Evolutionary conservation across 2,329 filamentous ascomycete genomes (phyloP).

Genomic region (Pseudogymnoascus pannorum): DNA sequence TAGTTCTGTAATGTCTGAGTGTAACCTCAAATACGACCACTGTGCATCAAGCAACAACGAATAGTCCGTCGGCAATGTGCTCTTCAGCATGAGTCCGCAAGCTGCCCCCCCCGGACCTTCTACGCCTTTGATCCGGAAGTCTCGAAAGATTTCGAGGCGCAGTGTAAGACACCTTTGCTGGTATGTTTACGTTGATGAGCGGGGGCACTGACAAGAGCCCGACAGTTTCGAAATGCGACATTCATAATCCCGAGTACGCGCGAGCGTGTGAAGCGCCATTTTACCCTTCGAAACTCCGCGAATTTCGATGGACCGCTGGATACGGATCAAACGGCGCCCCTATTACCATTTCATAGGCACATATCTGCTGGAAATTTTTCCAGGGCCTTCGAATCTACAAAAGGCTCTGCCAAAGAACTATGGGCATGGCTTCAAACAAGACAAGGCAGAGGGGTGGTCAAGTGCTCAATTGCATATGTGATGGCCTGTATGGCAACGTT

Average conservation of each 20-base stretch:
- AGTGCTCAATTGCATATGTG: slow-evolving; percentile 85
- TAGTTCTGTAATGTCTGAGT: neutral
- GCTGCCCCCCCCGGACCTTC: slow-evolving; percentile 23
- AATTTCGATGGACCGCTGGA: slow-evolving; percentile 19
- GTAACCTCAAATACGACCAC: neutral
- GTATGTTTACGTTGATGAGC: slow-evolving; percentile 37
- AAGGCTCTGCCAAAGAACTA: slow-evolving; percentile 33
- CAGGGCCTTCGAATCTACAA: slow-evolving; percentile 28
- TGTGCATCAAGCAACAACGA: neutral
- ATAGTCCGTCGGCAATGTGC: slow-evolving; percentile 1
- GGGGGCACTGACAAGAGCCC: neutral
- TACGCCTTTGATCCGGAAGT: slow-evolving; percentile 19
- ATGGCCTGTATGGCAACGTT: slow-evolving; percentile 83
- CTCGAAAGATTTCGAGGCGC: slow-evolving; percentile 19
- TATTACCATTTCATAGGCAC: slow-evolving; percentile 16
- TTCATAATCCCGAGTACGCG: slow-evolving; percentile 83
- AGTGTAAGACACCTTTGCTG: slow-evolving; percentile 19
- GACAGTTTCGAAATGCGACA: slow-evolving; percentile 71
- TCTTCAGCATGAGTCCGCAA: slow-evolving; percentile 26
- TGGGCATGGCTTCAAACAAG: slow-evolving; percentile 62
- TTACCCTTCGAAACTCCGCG: slow-evolving; percentile 60
- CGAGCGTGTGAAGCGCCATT: slow-evolving; percentile 71
- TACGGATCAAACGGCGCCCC: slow-evolving; percentile 11
- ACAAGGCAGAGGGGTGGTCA: slow-evolving; percentile 72
- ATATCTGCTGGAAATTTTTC: slow-evolving; percentile 27